Evolutionary conservation across 2,329 filamentous ascomycete species (phyloP).

Genomic region (Byssothecium circinans): DNA sequence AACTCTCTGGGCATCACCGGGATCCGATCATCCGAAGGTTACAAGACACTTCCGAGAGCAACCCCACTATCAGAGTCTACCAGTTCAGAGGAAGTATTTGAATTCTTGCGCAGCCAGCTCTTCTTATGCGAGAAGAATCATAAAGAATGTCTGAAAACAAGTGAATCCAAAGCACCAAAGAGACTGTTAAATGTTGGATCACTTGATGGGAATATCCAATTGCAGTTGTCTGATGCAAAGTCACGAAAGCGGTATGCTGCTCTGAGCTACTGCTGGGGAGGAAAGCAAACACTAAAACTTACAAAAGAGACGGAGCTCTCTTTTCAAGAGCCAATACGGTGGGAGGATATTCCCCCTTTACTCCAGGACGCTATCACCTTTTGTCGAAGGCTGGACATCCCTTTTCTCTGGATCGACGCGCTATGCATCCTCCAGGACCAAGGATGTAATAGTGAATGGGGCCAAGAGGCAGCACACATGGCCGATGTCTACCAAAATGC

Average conservation of each 20-base stretch:
- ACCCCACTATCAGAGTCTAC: neutral
- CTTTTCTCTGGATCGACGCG: neutral
- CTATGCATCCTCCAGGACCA: neutral
- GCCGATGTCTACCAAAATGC: neutral
- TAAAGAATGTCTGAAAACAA: neutral
- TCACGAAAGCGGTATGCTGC: neutral
- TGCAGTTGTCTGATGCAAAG: neutral
- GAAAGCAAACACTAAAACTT: neutral
- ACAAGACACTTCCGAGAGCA: too few species aligned
- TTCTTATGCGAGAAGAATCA: neutral
- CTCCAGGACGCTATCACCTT: neutral
- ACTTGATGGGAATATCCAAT: neutral
- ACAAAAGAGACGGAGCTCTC: neutral
- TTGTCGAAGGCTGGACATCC: neutral
- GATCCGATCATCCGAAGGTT: too few species aligned
- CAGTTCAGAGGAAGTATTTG: neutral
- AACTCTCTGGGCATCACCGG: too few species aligned
- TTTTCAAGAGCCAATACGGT: neutral
- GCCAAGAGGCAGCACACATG: neutral
- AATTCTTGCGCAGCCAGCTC: neutral
- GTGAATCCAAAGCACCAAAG: neutral
- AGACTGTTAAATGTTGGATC: neutral
- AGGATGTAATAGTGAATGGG: neutral
- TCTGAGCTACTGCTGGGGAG: neutral
- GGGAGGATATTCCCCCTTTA: neutral